Percentiles rank a stretch among this genome's conserved stretches.
Conservation (phyloP, 805 yeast species). For the Saturnispora diversa region DNA sequence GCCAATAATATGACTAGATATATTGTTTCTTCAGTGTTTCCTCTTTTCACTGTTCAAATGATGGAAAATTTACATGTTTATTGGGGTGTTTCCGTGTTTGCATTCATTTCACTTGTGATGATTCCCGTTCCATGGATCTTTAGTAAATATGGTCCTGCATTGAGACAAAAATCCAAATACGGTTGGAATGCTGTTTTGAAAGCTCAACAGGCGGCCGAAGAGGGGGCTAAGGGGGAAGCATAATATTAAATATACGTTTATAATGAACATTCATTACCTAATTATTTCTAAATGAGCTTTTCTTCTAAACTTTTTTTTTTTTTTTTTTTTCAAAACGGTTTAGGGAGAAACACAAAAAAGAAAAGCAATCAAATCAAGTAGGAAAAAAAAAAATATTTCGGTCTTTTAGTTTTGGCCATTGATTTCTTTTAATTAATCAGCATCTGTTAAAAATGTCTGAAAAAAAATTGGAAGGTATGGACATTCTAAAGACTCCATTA, state of each 20-base stretch:
- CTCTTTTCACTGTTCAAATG: slow-evolving; percentile 82
- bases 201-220: slow-evolving; percentile 13
- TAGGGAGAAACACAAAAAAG: too few relatives aligned
- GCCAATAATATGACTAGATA: slow-evolving; percentile 80
- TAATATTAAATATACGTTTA: background rate
- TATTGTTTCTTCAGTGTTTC: slow-evolving; percentile 68
- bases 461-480: slow-evolving; percentile 25
- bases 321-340: background rate
- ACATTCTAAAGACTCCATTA: slow-evolving; percentile 57
- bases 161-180: slow-evolving; percentile 50
- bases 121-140: slow-evolving; percentile 71
- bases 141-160: slow-evolving; percentile 45
- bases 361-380: too few relatives aligned
- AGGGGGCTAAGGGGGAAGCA: background rate
- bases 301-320: too few relatives aligned
- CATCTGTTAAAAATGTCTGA: slow-evolving; percentile 1
- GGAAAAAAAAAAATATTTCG: background rate
- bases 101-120: slow-evolving; percentile 58
- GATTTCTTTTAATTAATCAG: background rate
- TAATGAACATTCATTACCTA: background rate
- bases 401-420: background rate
- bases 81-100: slow-evolving; percentile 73
- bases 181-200: slow-evolving; percentile 44
- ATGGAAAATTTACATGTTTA: slow-evolving; percentile 58
- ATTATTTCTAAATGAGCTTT: too few relatives aligned